Conservation (phyloP, 1,139 yeast genomes). For the Ashbya aceris region DNA sequence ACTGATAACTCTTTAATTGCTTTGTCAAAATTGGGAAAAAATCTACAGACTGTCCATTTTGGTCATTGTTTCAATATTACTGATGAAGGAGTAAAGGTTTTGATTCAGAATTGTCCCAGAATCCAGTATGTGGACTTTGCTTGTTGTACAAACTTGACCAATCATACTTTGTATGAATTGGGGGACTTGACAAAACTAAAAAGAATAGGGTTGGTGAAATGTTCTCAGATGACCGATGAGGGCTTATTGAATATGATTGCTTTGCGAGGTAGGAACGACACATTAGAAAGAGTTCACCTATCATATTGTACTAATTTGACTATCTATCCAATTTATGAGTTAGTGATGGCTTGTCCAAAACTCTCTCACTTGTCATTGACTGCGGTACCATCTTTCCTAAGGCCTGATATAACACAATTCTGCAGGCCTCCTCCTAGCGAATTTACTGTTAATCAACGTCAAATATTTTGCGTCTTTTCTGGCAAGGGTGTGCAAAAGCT, state of each 20-base stretch:
- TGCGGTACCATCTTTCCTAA: slow-evolving; percentile 80
- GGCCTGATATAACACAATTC: slow-evolving; percentile 75
- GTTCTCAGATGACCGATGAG: slow-evolving; percentile 77
- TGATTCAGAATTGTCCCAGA: slow-evolving; percentile 73
- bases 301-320: slow-evolving; percentile 83
- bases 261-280: slow-evolving; percentile 61
- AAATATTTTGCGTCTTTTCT: slow-evolving; percentile 85
- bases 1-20: slow-evolving; percentile 77
- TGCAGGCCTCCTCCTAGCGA: slow-evolving; percentile 96
- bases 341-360: slow-evolving; percentile 74
- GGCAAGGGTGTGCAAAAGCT: slow-evolving; percentile 78
- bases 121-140: slow-evolving; percentile 92
- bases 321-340: slow-evolving; percentile 57
- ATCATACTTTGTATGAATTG: slow-evolving; percentile 69
- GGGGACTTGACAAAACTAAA: slow-evolving; percentile 72
- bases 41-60: slow-evolving; percentile 80
- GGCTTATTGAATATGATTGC: slow-evolving; percentile 75
- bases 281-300: slow-evolving; percentile 84
- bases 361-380: slow-evolving; percentile 83
- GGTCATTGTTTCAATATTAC: slow-evolving; percentile 92
- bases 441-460: slow-evolving; percentile 78
- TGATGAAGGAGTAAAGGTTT: slow-evolving; percentile 70
- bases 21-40: slow-evolving; percentile 65
- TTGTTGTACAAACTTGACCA: slow-evolving; percentile 84
- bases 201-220: slow-evolving; percentile 88